Percentiles rank a stretch among this genome's conserved stretches.
These are phyloP conservation scores for Phytophthora constricta DNA, from an alignment of 352 stramenopile genomes.

Conservation along the genomic window DNA sequence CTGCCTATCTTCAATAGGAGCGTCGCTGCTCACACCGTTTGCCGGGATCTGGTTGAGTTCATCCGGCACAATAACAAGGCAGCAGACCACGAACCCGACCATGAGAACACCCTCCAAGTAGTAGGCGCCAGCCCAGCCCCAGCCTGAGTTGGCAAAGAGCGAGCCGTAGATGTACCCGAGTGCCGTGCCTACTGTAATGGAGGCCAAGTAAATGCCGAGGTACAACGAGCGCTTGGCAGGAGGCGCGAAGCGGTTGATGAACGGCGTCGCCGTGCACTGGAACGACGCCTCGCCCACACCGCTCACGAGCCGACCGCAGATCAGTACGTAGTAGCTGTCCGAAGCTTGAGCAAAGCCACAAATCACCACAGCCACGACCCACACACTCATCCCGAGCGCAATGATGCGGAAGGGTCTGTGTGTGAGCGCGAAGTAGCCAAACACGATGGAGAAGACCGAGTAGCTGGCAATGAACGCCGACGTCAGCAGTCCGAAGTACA, in stretches of 20 bases:
- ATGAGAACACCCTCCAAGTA: constrained; percentile 89
- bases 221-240: constrained; percentile 79
- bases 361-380: constrained; percentile 89
- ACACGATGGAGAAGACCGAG: constrained; percentile 90
- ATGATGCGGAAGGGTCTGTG: constrained; percentile 93
- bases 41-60: constrained; percentile 62
- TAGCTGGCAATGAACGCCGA: constrained; percentile 96
- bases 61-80: constrained; percentile 61
- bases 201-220: constrained; percentile 93
- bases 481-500: constrained; percentile 89
- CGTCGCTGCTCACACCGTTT: constrained; percentile 32
- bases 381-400: constrained; percentile 87
- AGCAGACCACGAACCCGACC: constrained; percentile 73
- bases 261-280: constrained; percentile 92
- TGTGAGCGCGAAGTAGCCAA: constrained; percentile 90
- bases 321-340: constrained; percentile 91
- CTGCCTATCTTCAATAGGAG: constrained; percentile 28
- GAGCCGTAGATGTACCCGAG: constrained; percentile 92
- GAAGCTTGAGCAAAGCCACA: constrained; percentile 77
- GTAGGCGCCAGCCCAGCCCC: constrained; percentile 87
- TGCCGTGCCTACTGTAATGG: constrained; percentile 92
- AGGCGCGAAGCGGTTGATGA: constrained; percentile 92
- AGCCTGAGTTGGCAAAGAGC: constrained; percentile 55
- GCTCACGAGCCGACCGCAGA: constrained; percentile 87
- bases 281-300: constrained; percentile 93